Conservation (phyloP, 2,329 filamentous ascomycete species). For the Exophiala bonariae region DNA sequence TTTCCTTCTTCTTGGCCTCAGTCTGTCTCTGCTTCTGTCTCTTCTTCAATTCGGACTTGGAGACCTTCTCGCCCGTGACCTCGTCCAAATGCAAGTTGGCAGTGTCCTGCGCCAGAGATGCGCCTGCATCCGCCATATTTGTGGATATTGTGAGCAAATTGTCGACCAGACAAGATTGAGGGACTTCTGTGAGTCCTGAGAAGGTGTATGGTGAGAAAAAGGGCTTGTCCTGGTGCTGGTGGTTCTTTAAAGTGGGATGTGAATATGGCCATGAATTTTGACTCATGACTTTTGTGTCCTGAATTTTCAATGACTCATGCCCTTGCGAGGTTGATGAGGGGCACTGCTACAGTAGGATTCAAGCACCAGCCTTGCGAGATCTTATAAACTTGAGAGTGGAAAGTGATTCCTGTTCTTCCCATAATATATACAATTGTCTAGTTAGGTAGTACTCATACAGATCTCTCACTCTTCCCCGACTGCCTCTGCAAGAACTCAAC, state of each 20-base stretch:
- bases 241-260: neutral
- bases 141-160: neutral
- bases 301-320: constrained; percentile 1
- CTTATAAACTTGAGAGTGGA: no score
- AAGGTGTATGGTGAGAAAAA: neutral
- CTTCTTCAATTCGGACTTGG: constrained; percentile 91
- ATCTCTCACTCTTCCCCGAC: no score
- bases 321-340: no score
- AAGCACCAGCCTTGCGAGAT: no score
- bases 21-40: constrained; percentile 86
- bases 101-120: constrained; percentile 44
- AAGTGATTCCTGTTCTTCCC: no score
- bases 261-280: neutral
- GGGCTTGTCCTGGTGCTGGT: neutral
- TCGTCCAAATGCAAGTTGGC: constrained; percentile 82
- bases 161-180: neutral
- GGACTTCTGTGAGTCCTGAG: neutral
- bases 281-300: neutral
- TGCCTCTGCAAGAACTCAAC: no score
- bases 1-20: constrained; percentile 85
- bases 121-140: constrained; percentile 36
- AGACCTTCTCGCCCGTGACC: constrained; percentile 83
- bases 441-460: no score
- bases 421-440: no score
- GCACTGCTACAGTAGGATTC: no score